phyloP scores from a whole-genome alignment of 2,329 filamentous ascomycete species.

The Colletotrichum abscissum region DNA sequence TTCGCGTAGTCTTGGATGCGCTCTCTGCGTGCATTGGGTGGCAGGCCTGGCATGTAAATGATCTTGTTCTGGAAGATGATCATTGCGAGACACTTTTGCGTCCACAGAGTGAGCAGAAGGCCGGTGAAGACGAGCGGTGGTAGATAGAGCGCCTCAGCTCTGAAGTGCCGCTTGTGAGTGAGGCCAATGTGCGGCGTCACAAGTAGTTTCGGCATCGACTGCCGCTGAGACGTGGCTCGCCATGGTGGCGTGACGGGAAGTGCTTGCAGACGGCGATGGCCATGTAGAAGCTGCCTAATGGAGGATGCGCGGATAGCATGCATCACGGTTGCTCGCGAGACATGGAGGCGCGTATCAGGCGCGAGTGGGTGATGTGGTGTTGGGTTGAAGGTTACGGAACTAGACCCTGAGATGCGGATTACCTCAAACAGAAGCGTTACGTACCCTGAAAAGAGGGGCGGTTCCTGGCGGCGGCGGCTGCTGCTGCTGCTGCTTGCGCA shows the following conservation, averaged over 20 bases:
- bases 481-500: neutral
- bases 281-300: constrained; percentile 36
- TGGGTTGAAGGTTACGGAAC: neutral
- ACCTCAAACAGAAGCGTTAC: neutral
- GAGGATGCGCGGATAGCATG: constrained; percentile 38
- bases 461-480: constrained; percentile 1
- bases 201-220: constrained; percentile 15
- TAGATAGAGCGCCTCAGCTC: constrained; percentile 60
- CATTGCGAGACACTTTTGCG: constrained; percentile 78
- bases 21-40: constrained; percentile 76
- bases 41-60: constrained; percentile 82
- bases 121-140: constrained; percentile 76
- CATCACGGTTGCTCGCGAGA: constrained; percentile 39
- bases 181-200: constrained; percentile 24
- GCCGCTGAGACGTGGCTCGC: constrained; percentile 32
- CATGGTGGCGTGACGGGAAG: constrained; percentile 12
- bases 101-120: constrained; percentile 73
- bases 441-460: neutral
- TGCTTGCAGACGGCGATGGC: constrained; percentile 11
- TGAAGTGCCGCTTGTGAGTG: constrained; percentile 44
- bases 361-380: constrained; percentile 8
- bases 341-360: constrained; percentile 22
- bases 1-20: constrained; percentile 71
- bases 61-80: constrained; percentile 84
- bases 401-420: constrained; percentile 14